Evolutionary conservation across 768 basidiomycete genomes (phyloP), one percentile per base, ranked within the genome.

Genomic region (Mycena albidolilacea): DNA sequence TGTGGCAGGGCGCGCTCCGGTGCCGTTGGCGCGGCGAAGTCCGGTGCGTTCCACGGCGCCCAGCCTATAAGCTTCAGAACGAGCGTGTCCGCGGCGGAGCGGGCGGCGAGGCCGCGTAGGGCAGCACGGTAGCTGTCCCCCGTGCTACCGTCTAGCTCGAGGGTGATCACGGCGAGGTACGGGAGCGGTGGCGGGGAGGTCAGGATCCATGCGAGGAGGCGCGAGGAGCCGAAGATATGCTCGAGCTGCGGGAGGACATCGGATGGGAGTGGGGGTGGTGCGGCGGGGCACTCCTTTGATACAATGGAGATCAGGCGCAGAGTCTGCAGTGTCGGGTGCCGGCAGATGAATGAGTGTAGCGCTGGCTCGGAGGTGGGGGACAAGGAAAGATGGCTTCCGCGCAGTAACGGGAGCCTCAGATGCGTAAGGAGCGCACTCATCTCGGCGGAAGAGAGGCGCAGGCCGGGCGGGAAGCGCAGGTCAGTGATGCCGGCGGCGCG

Each of bases 401-500:
- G 52, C 10, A 72, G 60, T 17, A 55, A 52, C 9, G 71, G 61
- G 21, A 68, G 62, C 14, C 11, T 48, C 14, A 72, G 7, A 17
- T 38, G 46, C 1, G 10, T 55, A 23, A 72, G 41, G n/a, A 68
- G 7, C 0, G 37, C 54, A 21, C 41, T 64, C 43, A 60, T 17
- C 44, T 72, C 71, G 8, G 43, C 66, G 35, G 17, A 9, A 23
- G 64, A 67, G 38, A 70, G 61, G 10, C 35, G 5, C 5, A 72
- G 43, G 10, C 30, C 43, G 37, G 60, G 1, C 14, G 65, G 60
- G 44, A 72, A 44, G 46, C 62, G 67, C 38, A 72, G 46, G 23
- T 38, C 14, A 6, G 44, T 39, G 21, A 68, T 35, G 37, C 39
- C n/a, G 1, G 52, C 15, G n/a, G 59, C 38, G 14, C 52, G 46